Evolutionary conservation across 768 basidiomycete genomes (phyloP).

Genomic region (Lanmaoa rubissima): DNA sequence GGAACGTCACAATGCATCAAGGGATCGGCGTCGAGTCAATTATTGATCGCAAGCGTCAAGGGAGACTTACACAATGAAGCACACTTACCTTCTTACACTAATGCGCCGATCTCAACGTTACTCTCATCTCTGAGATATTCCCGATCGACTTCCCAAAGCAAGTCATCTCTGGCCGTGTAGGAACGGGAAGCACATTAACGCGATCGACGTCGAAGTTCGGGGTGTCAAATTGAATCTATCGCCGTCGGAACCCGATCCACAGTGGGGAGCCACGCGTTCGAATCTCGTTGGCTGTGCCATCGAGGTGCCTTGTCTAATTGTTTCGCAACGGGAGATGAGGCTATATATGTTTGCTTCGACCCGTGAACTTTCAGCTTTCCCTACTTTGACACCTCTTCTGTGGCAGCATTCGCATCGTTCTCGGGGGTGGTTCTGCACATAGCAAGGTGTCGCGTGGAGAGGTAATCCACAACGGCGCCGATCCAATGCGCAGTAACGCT

Average conservation of each 20-base stretch:
- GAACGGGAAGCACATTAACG: constrained; percentile 17
- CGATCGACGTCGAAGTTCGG: constrained; percentile 27
- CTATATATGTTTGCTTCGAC: constrained; percentile 15
- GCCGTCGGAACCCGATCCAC: constrained; percentile 15
- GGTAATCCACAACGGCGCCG: background rate
- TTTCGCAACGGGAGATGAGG: constrained; percentile 6
- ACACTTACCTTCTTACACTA: constrained; percentile 6
- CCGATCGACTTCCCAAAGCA: constrained; percentile 20
- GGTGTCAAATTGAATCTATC: constrained; percentile 13
- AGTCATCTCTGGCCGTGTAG: constrained; percentile 16
- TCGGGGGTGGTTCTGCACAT: background rate
- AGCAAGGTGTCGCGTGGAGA: background rate
- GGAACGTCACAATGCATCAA: constrained; percentile 1
- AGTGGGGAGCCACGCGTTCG: constrained; percentile 16
- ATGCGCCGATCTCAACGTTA: constrained; percentile 14
- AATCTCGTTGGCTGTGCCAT: constrained; percentile 23
- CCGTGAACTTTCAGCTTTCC: constrained; percentile 11
- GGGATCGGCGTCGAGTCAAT: constrained; percentile 17
- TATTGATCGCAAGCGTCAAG: constrained; percentile 2
- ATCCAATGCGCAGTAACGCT: background rate
- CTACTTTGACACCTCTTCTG: constrained; percentile 8
- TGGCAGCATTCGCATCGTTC: background rate
- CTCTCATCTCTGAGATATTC: constrained; percentile 1
- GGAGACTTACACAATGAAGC: background rate
- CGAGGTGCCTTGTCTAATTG: constrained; percentile 18